Conservation (phyloP, 208 protist genomes). For the Crithidia acanthocephali region DNA sequence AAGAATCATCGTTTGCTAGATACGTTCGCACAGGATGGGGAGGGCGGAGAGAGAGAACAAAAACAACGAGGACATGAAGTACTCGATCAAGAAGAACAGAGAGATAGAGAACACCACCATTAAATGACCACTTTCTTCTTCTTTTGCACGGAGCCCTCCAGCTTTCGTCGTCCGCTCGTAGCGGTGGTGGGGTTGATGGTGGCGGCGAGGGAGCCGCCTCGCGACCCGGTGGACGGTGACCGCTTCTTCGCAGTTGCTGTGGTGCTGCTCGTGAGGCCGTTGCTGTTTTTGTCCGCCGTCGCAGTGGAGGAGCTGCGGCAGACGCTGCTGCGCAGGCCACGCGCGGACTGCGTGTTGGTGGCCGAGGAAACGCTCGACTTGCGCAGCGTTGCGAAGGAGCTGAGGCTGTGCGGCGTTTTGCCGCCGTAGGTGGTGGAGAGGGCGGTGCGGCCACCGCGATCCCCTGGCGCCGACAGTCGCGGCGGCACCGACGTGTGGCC, state of each 20-base stretch:
- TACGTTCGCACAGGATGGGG: too few relatives aligned
- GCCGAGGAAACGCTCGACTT: constrained; percentile 18
- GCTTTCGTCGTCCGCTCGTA: neutral
- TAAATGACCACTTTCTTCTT: constrained; percentile 2
- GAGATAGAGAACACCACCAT: too few relatives aligned
- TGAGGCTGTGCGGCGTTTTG: constrained; percentile 11
- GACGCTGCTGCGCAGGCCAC: constrained; percentile 7
- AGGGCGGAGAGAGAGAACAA: too few relatives aligned
- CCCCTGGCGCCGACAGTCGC: neutral
- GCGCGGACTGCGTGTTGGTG: constrained; percentile 6
- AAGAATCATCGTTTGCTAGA: too few relatives aligned
- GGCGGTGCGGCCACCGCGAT: neutral
- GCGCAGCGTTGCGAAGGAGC: constrained; percentile 14
- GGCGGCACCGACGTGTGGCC: constrained; percentile 21
- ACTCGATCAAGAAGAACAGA: neutral
- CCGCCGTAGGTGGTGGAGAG: constrained; percentile 16
- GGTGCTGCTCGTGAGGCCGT: too few relatives aligned
- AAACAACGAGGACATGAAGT: too few relatives aligned
- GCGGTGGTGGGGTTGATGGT: neutral
- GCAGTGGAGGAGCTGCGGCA: neutral
- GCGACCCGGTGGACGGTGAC: constrained; percentile 3
- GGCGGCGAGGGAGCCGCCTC: neutral
- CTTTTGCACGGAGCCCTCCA: neutral
- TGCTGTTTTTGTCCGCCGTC: constrained; percentile 1
- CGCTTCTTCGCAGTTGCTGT: constrained; percentile 10